Conservation (phyloP, 495 filamentous ascomycete genomes). For the Lasiosphaeris hirsuta region DNA sequence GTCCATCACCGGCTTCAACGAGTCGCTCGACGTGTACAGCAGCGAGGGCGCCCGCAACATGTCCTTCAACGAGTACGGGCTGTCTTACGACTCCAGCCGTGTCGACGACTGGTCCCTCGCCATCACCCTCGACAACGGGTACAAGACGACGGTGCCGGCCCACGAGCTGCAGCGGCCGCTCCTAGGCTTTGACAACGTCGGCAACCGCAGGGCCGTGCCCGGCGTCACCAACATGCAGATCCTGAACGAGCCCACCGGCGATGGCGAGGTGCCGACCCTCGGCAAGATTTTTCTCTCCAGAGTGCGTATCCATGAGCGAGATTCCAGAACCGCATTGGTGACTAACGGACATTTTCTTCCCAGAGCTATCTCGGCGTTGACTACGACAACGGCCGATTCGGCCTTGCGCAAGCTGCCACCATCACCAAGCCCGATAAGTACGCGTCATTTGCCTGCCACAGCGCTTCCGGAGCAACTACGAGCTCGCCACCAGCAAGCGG, state of each 20-base stretch:
- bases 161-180: constrained; percentile 8
- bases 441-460: not conserved
- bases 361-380: constrained; percentile 9
- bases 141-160: constrained; percentile 9
- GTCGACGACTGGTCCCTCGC: constrained; percentile 10
- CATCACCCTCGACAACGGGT: constrained; percentile 10
- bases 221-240: constrained; percentile 9
- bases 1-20: constrained; percentile 12
- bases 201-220: constrained; percentile 3
- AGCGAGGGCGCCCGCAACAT: constrained; percentile 3
- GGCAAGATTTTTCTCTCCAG: constrained; percentile 17
- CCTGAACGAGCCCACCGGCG: constrained; percentile 3
- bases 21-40: constrained; percentile 3
- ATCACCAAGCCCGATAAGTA: not conserved
- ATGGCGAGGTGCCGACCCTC: constrained; percentile 9
- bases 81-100: not conserved
- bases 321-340: too few species aligned
- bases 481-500: too few species aligned
- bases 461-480: too few species aligned
- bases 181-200: constrained; percentile 6
- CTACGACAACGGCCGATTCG: constrained; percentile 3
- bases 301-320: not conserved
- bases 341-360: too few species aligned
- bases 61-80: constrained; percentile 11
- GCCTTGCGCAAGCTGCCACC: not conserved